Evolutionary conservation across 805 yeast genomes (phyloP), one percentile per base, ranked within the genome.

Genomic region (Priceomyces fermenticarens): DNA sequence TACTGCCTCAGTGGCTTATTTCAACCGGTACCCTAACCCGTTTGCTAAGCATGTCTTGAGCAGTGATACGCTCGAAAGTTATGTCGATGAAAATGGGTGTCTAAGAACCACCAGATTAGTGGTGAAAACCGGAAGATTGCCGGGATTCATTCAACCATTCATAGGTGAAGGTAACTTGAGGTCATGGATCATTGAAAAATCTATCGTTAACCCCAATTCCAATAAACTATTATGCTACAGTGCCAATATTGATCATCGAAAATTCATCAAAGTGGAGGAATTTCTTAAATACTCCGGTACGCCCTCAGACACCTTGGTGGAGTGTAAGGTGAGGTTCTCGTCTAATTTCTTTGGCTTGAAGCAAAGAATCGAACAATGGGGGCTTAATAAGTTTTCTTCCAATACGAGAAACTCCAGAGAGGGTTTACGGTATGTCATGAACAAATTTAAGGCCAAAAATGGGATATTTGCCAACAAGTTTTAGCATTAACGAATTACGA

Each of bases 1-100:
- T 37, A 83, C 91, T 0, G 88, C 86, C 3, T 73, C 88, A 1
- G 67, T 82, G 36, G 95, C 95, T 1, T 83, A 84, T 57, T 82
- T 87, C 63, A 69, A 68, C 49, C 45, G 72, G 43, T 69, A 67
- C 46, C 83, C 83, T 10, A 82, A 83, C 58, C 98, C 98, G 2
- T 89, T 74, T 58, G 83, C 97, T 12, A 68, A 78, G 8, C 97
- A 91, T 65, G 97, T 91, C 10, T 67, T 83, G 28, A 84, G 95
- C 6, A 81, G 80, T 20, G 98, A 90, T 58, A 85, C 95, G 2
- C 57, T 90, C 11, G 80, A 80, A 27, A 66, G 77, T 38, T 59
- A 67, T 44, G 69, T 88, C 13, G 88, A 83, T 46, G 48, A 55
- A 1, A 67, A 78, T 9, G 95, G 95, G 16, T 70, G 79, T 37